Evolutionary conservation across 208 protist genomes (phyloP).

Genomic region (Crithidia sp.): DNA sequence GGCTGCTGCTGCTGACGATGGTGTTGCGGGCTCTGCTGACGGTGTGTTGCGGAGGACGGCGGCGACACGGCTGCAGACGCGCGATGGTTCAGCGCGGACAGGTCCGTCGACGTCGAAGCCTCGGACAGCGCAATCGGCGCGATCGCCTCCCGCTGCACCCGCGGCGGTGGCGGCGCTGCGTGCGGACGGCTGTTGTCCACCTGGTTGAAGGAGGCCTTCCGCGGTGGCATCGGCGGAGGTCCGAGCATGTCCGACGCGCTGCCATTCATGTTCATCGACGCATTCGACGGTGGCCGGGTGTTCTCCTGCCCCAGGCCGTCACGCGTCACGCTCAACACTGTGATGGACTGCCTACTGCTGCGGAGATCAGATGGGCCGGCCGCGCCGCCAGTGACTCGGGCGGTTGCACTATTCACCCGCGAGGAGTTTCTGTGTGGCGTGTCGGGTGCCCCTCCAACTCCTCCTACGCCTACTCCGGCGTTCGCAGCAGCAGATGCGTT

Average conservation of each 20-base stretch:
- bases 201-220: constrained; percentile 14
- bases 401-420: neutral
- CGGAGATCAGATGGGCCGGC: neutral
- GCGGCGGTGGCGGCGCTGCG: constrained; percentile 2
- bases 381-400: neutral
- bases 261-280: constrained; percentile 1
- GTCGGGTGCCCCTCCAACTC: neutral
- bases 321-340: constrained; percentile 19
- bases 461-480: too few relatives aligned
- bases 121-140: constrained; percentile 9
- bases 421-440: constrained; percentile 2
- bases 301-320: constrained; percentile 12
- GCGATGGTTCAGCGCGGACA: neutral
- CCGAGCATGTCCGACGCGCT: neutral
- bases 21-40: constrained; percentile 9
- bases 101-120: neutral
- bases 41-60: neutral
- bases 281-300: constrained; percentile 1
- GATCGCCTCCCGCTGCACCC: constrained; percentile 15
- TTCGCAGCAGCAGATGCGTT: constrained; percentile 4
- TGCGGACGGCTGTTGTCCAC: neutral
- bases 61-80: neutral
- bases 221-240: neutral
- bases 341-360: constrained; percentile 25
- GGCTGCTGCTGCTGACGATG: constrained; percentile 1